These are phyloP conservation scores for Shiraia bambusicola DNA, from an alignment of 2,329 filamentous ascomycete species.

Conservation along the genomic window DNA sequence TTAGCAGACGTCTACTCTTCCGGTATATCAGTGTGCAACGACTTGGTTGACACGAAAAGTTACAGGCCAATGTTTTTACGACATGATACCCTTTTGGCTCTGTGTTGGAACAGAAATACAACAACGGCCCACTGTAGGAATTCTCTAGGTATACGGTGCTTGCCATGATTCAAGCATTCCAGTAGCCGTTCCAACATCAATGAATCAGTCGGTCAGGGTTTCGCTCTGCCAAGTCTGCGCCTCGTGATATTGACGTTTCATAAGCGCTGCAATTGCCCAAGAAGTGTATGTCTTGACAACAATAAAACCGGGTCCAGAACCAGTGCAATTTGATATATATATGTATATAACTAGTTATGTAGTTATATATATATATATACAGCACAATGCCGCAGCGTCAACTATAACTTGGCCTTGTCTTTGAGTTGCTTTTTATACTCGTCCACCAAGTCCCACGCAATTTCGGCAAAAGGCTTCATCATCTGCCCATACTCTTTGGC, in stretches of 20 bases:
- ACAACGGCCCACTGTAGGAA: background rate
- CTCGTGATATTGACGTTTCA: no score
- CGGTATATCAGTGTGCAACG: slow-evolving; percentile 1
- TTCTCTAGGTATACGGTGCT: background rate
- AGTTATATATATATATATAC: no score
- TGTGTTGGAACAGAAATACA: slow-evolving; percentile 1
- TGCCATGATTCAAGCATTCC: background rate
- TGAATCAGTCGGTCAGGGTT: background rate
- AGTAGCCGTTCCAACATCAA: background rate
- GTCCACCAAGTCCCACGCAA: slow-evolving; percentile 74
- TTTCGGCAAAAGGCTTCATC: slow-evolving; percentile 71
- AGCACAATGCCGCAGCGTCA: no score
- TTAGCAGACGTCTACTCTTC: no score
- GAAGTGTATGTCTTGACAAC: no score
- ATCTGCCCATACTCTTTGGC: slow-evolving; percentile 71
- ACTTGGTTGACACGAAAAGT: slow-evolving; percentile 23
- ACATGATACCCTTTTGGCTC: slow-evolving; percentile 30
- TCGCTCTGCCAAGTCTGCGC: no score
- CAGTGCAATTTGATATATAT: no score
- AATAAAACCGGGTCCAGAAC: no score
- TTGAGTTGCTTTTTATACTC: slow-evolving; percentile 45
- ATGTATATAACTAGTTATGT: no score
- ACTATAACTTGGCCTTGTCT: slow-evolving; percentile 38
- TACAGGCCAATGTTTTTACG: slow-evolving; percentile 21
- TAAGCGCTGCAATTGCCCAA: no score